phyloP scores from a whole-genome alignment of 768 basidiomycete species.

The Lentinula sp. region DNA sequence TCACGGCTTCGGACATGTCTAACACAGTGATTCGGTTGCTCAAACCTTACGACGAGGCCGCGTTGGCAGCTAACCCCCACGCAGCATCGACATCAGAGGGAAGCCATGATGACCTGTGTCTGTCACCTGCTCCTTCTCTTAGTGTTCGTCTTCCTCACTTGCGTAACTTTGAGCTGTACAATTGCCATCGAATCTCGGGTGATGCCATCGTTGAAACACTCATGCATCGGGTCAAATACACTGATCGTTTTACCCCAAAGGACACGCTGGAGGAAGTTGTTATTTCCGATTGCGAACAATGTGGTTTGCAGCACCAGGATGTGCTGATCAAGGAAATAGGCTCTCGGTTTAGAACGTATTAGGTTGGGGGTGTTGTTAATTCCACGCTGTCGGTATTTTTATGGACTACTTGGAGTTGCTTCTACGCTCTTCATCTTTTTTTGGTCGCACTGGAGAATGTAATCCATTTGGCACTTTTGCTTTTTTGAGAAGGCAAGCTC shows the following conservation, averaged over 20 bases:
- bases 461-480: background rate
- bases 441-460: background rate
- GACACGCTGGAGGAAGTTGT: constrained; percentile 25
- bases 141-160: constrained; percentile 50
- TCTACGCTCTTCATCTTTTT: background rate
- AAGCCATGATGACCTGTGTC: constrained; percentile 12
- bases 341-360: background rate
- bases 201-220: constrained; percentile 49
- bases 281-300: constrained; percentile 33
- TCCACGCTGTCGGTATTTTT: background rate
- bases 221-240: constrained; percentile 36
- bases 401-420: background rate
- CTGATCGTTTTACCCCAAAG: constrained; percentile 24
- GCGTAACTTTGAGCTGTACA: constrained; percentile 43
- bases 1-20: constrained; percentile 80
- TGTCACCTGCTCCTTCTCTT: background rate
- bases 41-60: constrained; percentile 27
- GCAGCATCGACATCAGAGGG: constrained; percentile 9
- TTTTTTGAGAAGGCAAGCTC: background rate
- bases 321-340: constrained; percentile 22
- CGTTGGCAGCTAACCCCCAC: constrained; percentile 6
- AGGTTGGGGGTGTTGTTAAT: too few species aligned
- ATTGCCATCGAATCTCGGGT: constrained; percentile 61
- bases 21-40: constrained; percentile 61
- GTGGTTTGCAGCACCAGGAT: constrained; percentile 21